Percentiles rank a stretch among this genome's conserved stretches.
These are phyloP conservation scores for Clonostachys sp. DNA, from an alignment of 2,329 filamentous ascomycete species.

Conservation along the genomic window DNA sequence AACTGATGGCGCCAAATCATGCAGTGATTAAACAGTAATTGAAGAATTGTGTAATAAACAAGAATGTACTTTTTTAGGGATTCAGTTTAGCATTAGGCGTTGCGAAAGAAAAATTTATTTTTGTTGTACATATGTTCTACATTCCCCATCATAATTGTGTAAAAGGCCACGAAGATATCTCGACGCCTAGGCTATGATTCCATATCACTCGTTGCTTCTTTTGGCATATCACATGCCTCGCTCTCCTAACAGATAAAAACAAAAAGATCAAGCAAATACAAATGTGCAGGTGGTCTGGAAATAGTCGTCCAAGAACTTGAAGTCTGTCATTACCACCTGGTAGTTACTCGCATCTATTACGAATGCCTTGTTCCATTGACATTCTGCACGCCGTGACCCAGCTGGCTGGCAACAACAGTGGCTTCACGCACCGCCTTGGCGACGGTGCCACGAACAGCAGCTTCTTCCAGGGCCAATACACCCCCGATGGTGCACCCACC, in stretches of 20 bases:
- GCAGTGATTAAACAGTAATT: too few species aligned
- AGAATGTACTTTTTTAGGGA: too few species aligned
- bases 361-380: conserved; percentile 25
- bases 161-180: neutral
- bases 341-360: neutral
- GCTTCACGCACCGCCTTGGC: conserved; percentile 67
- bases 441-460: conserved; percentile 61
- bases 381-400: conserved; percentile 35
- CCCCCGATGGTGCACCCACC: conserved; percentile 77
- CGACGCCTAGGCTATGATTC: too few species aligned
- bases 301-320: neutral
- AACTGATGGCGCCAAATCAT: too few species aligned
- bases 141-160: neutral
- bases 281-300: too few species aligned
- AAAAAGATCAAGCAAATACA: too few species aligned
- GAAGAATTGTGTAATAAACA: too few species aligned
- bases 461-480: conserved; percentile 69
- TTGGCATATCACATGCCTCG: neutral
- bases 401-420: conserved; percentile 62
- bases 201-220: neutral
- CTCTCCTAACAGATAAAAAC: too few species aligned
- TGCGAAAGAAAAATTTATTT: neutral
- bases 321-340: neutral
- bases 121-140: neutral
- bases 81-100: neutral